Conservation (phyloP, 129 eudicot genomes). For the Helianthus annuus region DNA sequence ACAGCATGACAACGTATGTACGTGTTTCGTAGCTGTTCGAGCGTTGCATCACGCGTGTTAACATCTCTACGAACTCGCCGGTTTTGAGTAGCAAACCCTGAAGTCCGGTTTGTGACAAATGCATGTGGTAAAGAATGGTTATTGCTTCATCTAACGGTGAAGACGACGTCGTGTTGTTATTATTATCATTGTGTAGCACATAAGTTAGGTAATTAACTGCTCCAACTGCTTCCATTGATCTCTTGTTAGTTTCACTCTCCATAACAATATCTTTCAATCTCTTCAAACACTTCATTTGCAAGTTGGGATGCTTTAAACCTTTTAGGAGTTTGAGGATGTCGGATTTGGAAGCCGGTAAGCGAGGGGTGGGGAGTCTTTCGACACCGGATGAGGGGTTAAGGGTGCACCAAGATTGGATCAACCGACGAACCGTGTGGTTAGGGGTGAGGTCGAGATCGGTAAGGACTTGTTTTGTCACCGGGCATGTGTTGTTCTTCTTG, state of each 20-base stretch:
- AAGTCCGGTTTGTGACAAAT: conserved; percentile 33
- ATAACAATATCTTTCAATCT: conserved; percentile 44
- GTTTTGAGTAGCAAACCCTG: conserved; percentile 16
- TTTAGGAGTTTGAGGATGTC: conserved; percentile 53
- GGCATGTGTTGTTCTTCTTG: conserved; percentile 46
- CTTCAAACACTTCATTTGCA: conserved; percentile 35
- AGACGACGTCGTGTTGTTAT: background rate
- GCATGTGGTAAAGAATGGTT: conserved; percentile 39
- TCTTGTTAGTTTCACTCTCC: conserved; percentile 44
- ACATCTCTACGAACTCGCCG: conserved; percentile 26
- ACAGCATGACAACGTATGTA: conserved; percentile 35
- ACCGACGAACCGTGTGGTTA: conserved; percentile 52
- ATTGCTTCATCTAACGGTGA: conserved; percentile 39
- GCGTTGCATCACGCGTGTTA: conserved; percentile 39
- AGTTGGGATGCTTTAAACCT: conserved; percentile 38
- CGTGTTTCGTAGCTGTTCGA: conserved; percentile 42
- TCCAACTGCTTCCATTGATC: conserved; percentile 52
- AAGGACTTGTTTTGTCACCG: conserved; percentile 58
- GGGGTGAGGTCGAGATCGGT: conserved; percentile 42
- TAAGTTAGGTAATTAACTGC: conserved; percentile 36
- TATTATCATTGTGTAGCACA: conserved; percentile 15
- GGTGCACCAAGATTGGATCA: conserved; percentile 70
- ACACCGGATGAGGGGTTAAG: conserved; percentile 38
- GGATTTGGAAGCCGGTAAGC: conserved; percentile 39
- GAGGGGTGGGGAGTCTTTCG: conserved; percentile 57